Evolutionary conservation across 1,284 basidiomycete genomes (phyloP).

Genomic region (Tylopilus sp.): DNA sequence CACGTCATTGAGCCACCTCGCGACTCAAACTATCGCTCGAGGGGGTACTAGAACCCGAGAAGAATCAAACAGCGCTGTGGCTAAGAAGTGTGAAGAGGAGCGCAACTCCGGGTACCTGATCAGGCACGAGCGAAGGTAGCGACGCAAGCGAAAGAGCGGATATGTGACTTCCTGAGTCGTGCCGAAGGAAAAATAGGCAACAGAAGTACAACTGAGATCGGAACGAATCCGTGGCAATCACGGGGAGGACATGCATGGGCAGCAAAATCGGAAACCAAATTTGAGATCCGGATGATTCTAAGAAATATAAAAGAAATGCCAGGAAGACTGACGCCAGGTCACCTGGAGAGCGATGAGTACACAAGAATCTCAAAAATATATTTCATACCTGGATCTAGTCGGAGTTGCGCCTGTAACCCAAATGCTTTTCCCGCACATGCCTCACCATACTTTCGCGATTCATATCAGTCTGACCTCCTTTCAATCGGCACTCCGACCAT

Average conservation of each 20-base stretch:
- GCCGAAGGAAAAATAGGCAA: no score
- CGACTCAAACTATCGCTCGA: no score
- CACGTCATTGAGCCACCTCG: no score
- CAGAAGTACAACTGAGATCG: no score
- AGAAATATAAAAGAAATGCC: neutral
- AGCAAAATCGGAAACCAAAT: neutral
- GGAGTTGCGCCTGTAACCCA: conserved; percentile 27
- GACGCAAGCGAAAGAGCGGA: no score
- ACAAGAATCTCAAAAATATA: neutral
- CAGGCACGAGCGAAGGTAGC: no score
- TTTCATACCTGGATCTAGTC: conserved; percentile 7
- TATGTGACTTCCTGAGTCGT: no score
- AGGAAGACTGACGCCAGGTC: neutral
- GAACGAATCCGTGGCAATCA: neutral
- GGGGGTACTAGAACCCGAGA: no score
- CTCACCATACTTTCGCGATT: conserved; percentile 37
- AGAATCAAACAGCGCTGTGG: no score
- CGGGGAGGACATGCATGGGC: neutral
- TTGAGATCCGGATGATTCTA: neutral
- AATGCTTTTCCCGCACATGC: conserved; percentile 33
- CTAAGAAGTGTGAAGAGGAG: no score
- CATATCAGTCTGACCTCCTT: neutral
- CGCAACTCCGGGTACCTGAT: no score
- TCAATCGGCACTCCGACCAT: neutral
- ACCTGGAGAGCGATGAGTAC: conserved; percentile 3